Base-by-base conservation (phyloP, 768 basidiomycete genomes). In the Boletus reticulatus region DNA sequence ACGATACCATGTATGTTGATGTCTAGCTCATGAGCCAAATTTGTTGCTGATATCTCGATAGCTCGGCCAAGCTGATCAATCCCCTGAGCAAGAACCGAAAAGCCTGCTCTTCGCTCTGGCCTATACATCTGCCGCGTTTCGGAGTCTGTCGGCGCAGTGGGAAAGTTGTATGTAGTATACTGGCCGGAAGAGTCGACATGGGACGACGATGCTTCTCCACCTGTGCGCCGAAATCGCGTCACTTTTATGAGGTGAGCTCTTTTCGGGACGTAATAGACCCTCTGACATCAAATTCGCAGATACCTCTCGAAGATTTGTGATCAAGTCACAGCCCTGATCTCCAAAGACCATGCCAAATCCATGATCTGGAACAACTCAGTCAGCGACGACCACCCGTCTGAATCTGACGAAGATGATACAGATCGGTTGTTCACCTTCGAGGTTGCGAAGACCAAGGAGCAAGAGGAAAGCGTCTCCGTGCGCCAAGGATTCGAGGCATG, bases 131-230 rank as follows among this genome's bases (percentile, higher is more conserved):
- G 75, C 31, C 70, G 68, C n/a, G 20, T 59, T 54, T 19, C 34
- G 27, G n/a, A 45, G n/a, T 22, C 43, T 46, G 56, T 57, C 3
- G 27, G 34, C 0, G 56, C 43, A 8, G 32, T 11, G 0, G 62
- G 72, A 31, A 60, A 64, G n/a, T 53, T 78, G 6, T 82, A 79
- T 55, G 75, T 82, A 8, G 62, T 85, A 4, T 87, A 81, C 56
- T 86, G 85, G 85, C 85, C 84, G 0, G 82, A 87, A 58, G 76
- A 81, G 14, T 72, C 69, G 0, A 84, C 84, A 0, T 85, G 84
- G 84, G 63, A 79, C 37, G 82, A 84, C 56, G 66, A 73, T 34
- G 77, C 82, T 1, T 57, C 73, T 16, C 73, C 78, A 0, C 71
- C 81, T 6, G 76, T 82, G 9, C 64, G 72, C 17, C 73, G 78